phyloP scores from a whole-genome alignment of 768 basidiomycete species.

The Royoungia palumana region DNA sequence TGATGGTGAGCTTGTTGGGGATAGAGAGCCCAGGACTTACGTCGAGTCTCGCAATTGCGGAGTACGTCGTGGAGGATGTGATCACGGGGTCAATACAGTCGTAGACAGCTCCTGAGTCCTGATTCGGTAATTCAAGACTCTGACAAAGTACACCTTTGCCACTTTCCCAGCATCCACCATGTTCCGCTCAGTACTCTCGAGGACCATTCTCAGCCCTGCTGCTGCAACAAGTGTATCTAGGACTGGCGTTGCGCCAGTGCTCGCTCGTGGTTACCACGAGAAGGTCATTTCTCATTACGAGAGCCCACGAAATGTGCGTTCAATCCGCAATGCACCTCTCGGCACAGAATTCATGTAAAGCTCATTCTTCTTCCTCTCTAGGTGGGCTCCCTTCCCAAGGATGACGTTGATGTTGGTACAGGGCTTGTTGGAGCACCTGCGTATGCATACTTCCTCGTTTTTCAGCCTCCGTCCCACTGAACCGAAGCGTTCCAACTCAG shows the following conservation, averaged over 20 bases:
- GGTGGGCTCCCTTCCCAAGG: constrained; percentile 96
- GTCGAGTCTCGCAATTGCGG: constrained; percentile 80
- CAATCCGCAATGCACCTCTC: constrained; percentile 30
- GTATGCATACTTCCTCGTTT: constrained; percentile 45
- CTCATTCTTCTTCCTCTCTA: constrained; percentile 46
- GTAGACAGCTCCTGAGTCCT: neutral
- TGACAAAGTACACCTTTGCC: neutral
- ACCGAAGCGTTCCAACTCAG: constrained; percentile 38
- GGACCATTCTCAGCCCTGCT: constrained; percentile 43
- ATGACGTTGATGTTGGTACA: constrained; percentile 88
- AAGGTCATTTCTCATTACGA: constrained; percentile 99
- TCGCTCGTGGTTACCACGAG: constrained; percentile 82
- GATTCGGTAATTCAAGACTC: constrained; percentile 22
- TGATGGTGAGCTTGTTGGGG: constrained; percentile 81
- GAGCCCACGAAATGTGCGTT: constrained; percentile 89
- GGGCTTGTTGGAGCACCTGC: constrained; percentile 97
- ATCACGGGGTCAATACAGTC: neutral
- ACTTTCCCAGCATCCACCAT: constrained; percentile 46
- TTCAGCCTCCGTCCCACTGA: constrained; percentile 13
- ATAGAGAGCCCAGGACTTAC: constrained; percentile 95
- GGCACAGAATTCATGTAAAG: constrained; percentile 33
- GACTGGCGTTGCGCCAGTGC: constrained; percentile 44
- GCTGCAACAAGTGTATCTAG: constrained; percentile 43
- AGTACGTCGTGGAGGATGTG: constrained; percentile 68
- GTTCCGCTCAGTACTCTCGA: constrained; percentile 63